These are phyloP conservation scores for Ammopiptanthus mongolicus DNA, from an alignment of 306 rosid genomes.

Conservation along the genomic window DNA sequence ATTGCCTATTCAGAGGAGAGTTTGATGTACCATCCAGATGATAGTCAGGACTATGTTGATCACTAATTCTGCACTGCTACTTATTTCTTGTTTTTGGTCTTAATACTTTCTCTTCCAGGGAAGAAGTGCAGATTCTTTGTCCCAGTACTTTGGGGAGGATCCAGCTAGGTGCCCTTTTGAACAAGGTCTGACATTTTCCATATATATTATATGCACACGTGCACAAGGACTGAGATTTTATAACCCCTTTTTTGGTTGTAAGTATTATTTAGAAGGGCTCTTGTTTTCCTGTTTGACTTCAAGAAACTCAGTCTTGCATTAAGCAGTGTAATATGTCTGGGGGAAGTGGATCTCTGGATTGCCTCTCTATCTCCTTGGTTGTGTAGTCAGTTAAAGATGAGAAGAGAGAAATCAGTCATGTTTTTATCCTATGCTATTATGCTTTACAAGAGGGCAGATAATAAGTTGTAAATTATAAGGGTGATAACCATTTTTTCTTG, in stretches of 20 bases:
- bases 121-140: slow-evolving; percentile 93
- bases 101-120: slow-evolving; percentile 58
- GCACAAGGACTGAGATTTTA: background rate
- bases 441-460: background rate
- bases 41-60: background rate
- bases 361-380: background rate
- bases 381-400: background rate
- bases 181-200: slow-evolving; percentile 64
- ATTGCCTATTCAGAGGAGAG: background rate
- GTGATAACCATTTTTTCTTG: background rate
- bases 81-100: slow-evolving; percentile 20
- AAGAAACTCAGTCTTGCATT: background rate
- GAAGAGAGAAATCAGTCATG: background rate
- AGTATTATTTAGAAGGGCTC: background rate
- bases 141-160: slow-evolving; percentile 98
- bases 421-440: no score
- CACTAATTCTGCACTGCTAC: slow-evolving; percentile 1
- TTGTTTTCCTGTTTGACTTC: background rate
- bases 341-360: background rate
- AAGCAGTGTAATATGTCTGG: background rate
- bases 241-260: background rate
- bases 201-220: background rate
- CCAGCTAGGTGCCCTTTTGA: slow-evolving; percentile 98
- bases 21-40: background rate
- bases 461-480: background rate